A percentile compares a stretch with the other conserved stretches of the same genome.
Evolutionary conservation across 2,329 filamentous ascomycete species (phyloP).

Genomic region (Penicillium sp.): DNA sequence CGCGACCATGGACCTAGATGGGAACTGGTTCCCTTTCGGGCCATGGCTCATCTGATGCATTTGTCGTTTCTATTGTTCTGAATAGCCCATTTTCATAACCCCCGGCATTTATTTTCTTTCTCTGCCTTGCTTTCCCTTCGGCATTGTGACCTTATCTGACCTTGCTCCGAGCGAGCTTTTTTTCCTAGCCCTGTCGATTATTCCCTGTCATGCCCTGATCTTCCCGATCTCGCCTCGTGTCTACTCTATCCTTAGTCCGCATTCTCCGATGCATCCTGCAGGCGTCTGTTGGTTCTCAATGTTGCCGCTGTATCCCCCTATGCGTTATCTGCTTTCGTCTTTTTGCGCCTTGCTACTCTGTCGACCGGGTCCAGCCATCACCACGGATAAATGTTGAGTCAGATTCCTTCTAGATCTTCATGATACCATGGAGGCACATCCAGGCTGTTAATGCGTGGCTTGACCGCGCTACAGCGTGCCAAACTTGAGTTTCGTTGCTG

Average conservation of each 20-base stretch:
- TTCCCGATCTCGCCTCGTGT: conserved; percentile 16
- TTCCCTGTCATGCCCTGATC: conserved; percentile 24
- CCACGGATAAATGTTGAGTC: background rate
- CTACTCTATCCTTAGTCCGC: conserved; percentile 17
- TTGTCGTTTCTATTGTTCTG: conserved; percentile 12
- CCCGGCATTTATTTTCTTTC: conserved; percentile 16
- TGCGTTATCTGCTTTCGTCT: conserved; percentile 12
- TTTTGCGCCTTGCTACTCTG: conserved; percentile 21
- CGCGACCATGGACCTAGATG: conserved; percentile 10
- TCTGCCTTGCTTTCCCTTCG: conserved; percentile 2
- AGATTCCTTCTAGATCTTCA: background rate
- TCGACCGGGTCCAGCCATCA: conserved; percentile 1
- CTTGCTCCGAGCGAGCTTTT: conserved; percentile 21
- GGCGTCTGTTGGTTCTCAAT: conserved; percentile 34
- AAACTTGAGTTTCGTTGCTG: conserved; percentile 3
- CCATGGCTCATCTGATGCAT: conserved; percentile 18
- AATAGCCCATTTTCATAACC: conserved; percentile 5
- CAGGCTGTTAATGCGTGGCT: background rate
- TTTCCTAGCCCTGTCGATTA: conserved; percentile 18
- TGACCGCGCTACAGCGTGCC: background rate
- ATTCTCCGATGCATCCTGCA: conserved; percentile 37
- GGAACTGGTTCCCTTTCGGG: conserved; percentile 23
- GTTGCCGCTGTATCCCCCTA: conserved; percentile 18
- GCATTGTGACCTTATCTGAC: conserved; percentile 16
- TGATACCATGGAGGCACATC: background rate